Evolutionary conservation across 2,329 filamentous ascomycete species (phyloP).

Genomic region (Hortaea werneckii): DNA sequence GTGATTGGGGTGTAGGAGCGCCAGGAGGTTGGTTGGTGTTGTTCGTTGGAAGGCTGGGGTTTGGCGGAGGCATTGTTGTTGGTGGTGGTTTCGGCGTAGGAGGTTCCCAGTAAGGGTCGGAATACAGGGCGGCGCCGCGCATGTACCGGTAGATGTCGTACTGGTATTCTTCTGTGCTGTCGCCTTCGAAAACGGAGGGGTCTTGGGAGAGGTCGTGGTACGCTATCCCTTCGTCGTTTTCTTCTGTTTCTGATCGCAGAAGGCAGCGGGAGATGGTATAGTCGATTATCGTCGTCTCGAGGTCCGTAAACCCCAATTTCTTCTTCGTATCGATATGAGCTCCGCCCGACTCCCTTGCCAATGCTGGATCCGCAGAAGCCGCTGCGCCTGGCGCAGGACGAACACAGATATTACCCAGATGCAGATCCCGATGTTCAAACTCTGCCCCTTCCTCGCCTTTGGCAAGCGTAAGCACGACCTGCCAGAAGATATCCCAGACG

Average conservation of each 20-base stretch:
- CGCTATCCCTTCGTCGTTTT: conserved; percentile 13
- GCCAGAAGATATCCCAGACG: conserved; percentile 58
- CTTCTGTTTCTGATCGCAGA: conserved; percentile 26
- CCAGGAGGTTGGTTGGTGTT: conserved; percentile 30
- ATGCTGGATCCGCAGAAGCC: not conserved
- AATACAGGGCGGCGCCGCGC: conserved; percentile 30
- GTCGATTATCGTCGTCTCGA: conserved; percentile 57
- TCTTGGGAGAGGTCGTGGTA: conserved; percentile 39
- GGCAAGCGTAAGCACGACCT: conserved; percentile 50
- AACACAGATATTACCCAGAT: conserved; percentile 58
- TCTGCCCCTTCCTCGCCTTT: conserved; percentile 49
- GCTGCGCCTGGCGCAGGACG: conserved; percentile 3
- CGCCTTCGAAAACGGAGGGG: conserved; percentile 35
- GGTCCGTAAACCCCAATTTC: conserved; percentile 42
- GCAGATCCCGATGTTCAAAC: conserved; percentile 58
- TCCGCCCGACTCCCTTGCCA: not conserved
- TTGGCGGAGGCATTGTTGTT: not conserved
- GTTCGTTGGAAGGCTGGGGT: conserved; percentile 5
- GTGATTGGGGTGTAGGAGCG: conserved; percentile 47
- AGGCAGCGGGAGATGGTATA: conserved; percentile 57
- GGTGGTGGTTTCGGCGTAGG: not conserved
- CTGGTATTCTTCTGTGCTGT: conserved; percentile 41
- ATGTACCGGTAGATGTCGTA: conserved; percentile 48
- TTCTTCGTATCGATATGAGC: conserved; percentile 16
- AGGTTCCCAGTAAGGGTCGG: conserved; percentile 28